Base-by-base conservation (phyloP, 139 green algal genomes). In the Microglena sp. region DNA sequence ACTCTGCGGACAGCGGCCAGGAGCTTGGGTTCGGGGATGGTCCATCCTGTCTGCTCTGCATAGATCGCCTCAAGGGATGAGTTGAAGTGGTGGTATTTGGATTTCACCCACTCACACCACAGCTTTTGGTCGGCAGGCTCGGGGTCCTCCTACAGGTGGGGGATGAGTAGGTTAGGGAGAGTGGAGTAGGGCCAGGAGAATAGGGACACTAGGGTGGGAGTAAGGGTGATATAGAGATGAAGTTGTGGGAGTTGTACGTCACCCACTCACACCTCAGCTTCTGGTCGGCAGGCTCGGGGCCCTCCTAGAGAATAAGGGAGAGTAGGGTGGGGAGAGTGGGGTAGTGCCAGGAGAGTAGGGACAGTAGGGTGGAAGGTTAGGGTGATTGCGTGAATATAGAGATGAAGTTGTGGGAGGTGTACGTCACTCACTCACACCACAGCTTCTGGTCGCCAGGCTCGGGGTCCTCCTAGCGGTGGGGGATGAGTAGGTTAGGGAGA, bases 1-100 rank as follows among this genome's bases (percentile, higher is more conserved):
- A 27, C 66, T 2, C 64, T 43, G 35, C 69, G 60, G 24, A 83
- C 72, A 7, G 72, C 66, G 18, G 15, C 33, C 31, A 66, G 58
- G 27, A 83, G 72, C 56, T 64, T 60, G 4, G 56, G n/a, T 59
- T 83, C 77, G 4, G 77, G 77, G 11, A 83, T 75, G 29, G 58
- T 76, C 77, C 77, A 83, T 1, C 45, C 55, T 40, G 45, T 72
- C 62, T 79, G 72, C 21, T 55, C 27, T 2, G 56, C 60, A 57
- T 72, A 79, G 44, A 71, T 69, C 26, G 40, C 30, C 45, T 78
- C 64, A 34, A 77, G 33, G 2, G 57, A 58, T 0, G 58, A 21
- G 46, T 77, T 77, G 59, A 77, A 69, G 18, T 36, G 26, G 22
- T 58, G 43, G n/a, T 6, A 68, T 8, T 59, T 29, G 3, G 4